phyloP scores from a whole-genome alignment of 495 filamentous ascomycete genomes.

The Talaromyces ruber region DNA sequence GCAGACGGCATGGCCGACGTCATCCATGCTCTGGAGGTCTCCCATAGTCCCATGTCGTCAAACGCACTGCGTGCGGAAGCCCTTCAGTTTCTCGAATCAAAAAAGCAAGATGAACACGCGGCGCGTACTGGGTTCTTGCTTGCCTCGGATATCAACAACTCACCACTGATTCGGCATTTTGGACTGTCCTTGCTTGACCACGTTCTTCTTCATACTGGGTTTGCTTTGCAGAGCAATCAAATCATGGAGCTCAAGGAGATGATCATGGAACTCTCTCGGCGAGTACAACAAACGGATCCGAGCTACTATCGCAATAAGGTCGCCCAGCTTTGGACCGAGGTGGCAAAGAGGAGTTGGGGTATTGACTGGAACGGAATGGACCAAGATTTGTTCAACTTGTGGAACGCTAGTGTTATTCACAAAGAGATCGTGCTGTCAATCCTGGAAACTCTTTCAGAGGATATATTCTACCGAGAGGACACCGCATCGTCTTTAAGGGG shows the following conservation, averaged over 20 bases:
- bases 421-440: conserved; percentile 75
- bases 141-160: conserved; percentile 60
- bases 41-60: conserved; percentile 72
- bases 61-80: conserved; percentile 83
- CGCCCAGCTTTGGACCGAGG: conserved; percentile 89
- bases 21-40: conserved; percentile 71
- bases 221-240: conserved; percentile 57
- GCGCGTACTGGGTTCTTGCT: conserved; percentile 80
- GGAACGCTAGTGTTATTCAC: conserved; percentile 64
- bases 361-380: conserved; percentile 95
- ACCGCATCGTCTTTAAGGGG: conserved; percentile 73
- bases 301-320: conserved; percentile 86
- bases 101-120: conserved; percentile 69
- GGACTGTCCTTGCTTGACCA: conserved; percentile 86
- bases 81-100: conserved; percentile 69
- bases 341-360: conserved; percentile 89
- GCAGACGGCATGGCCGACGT: conserved; percentile 47
- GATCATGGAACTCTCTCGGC: conserved; percentile 70
- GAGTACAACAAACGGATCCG: conserved; percentile 64
- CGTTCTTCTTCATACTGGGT: conserved; percentile 74
- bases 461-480: conserved; percentile 88
- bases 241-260: conserved; percentile 56
- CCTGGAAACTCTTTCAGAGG: conserved; percentile 89
- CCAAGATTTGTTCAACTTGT: conserved; percentile 66
- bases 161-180: conserved; percentile 82